These are phyloP conservation scores for Cordyceps fumosorosea DNA, from an alignment of 2,329 filamentous ascomycete genomes.

Conservation along the genomic window DNA sequence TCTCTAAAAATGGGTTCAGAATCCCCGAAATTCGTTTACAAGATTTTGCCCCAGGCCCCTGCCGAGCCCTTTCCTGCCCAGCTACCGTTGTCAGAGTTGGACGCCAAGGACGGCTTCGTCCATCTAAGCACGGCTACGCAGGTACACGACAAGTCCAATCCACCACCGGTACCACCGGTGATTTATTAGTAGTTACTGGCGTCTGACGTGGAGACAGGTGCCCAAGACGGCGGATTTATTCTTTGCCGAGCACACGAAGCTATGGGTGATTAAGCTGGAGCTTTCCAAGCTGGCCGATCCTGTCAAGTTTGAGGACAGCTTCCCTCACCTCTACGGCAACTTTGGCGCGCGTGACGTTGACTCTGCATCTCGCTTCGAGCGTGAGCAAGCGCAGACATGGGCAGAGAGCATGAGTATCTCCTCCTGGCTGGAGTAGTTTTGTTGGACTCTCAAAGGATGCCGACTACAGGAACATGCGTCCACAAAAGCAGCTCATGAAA, in stretches of 20 bases:
- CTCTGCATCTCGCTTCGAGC: conserved; percentile 38
- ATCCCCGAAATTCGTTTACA: conserved; percentile 46
- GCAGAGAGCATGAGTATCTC: conserved; percentile 33
- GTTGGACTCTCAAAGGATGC: neutral
- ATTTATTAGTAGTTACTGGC: neutral
- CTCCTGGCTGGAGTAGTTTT: conserved; percentile 34
- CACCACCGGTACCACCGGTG: neutral
- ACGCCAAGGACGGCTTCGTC: conserved; percentile 54
- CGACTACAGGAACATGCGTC: too few relatives aligned
- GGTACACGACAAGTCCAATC: conserved; percentile 26
- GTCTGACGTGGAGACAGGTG: conserved; percentile 27
- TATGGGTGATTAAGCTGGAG: conserved; percentile 50
- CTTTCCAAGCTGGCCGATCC: conserved; percentile 36
- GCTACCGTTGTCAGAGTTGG: conserved; percentile 53
- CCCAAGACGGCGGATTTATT: conserved; percentile 39
- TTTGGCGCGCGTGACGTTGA: conserved; percentile 48
- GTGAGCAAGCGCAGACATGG: conserved; percentile 41
- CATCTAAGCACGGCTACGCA: conserved; percentile 53
- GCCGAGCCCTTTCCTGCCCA: conserved; percentile 45
- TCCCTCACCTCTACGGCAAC: conserved; percentile 54
- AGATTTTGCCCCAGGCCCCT: conserved; percentile 50
- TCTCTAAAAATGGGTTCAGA: conserved; percentile 22
- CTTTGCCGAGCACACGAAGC: conserved; percentile 30
- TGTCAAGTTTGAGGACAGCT: conserved; percentile 51
- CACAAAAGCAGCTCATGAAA: neutral